These are phyloP conservation scores for Chalaropsis thielavioides DNA, from an alignment of 2,329 filamentous ascomycete species.

Conservation along the genomic window DNA sequence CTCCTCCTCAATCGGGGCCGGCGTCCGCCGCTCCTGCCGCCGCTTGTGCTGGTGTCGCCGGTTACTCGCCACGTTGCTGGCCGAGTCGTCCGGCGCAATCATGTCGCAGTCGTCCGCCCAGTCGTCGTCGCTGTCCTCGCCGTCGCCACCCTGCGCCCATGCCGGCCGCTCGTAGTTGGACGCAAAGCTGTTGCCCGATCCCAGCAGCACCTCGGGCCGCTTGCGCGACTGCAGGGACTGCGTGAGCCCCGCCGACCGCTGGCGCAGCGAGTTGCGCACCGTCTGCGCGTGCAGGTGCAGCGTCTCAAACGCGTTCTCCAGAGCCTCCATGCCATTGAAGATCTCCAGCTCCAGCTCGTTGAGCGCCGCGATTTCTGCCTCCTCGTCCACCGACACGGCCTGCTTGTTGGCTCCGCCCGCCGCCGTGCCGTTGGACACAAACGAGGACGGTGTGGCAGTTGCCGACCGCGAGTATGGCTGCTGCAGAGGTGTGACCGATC, in stretches of 20 bases:
- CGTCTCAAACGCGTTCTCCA: constrained; percentile 87
- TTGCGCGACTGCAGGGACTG: constrained; percentile 46
- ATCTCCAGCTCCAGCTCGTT: constrained; percentile 90
- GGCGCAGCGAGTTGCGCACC: constrained; percentile 63
- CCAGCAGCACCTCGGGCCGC: constrained; percentile 40
- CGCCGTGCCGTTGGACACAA: constrained; percentile 42
- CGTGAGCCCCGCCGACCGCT: constrained; percentile 65
- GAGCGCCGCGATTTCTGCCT: constrained; percentile 78
- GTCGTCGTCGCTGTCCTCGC: constrained; percentile 42
- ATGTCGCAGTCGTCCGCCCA: constrained; percentile 40
- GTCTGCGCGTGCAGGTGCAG: constrained; percentile 74
- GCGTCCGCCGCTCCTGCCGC: constrained; percentile 53
- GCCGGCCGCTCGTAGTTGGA: constrained; percentile 34
- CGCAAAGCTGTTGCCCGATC: constrained; percentile 33
- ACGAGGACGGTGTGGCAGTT: constrained; percentile 45
- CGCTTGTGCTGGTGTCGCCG: constrained; percentile 52
- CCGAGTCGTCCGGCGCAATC: constrained; percentile 63
- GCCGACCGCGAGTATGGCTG: constrained; percentile 39
- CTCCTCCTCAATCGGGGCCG: constrained; percentile 61
- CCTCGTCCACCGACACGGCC: constrained; percentile 77
- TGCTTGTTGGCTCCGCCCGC: constrained; percentile 31
- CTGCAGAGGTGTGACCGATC: constrained; percentile 31
- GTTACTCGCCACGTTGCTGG: constrained; percentile 65
- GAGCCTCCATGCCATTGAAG: constrained; percentile 80
- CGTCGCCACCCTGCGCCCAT: constrained; percentile 29